Base-by-base conservation (phyloP, 2,329 filamentous ascomycete genomes). In the Leptodontidium sp. region DNA sequence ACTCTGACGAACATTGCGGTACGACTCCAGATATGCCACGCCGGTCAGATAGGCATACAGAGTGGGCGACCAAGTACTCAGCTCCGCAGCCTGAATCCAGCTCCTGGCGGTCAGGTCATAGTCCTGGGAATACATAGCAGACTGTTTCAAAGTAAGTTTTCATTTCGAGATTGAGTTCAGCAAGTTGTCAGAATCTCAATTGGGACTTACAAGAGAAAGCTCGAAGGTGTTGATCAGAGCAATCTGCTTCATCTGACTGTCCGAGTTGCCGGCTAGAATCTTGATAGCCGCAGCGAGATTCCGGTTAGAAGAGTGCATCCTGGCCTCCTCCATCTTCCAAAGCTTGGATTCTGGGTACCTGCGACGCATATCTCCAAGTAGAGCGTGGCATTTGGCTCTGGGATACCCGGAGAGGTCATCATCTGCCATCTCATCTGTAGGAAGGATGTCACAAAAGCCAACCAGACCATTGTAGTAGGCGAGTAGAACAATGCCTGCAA, bases 21-120 rank as follows among this genome's bases (percentile, higher is more conserved):
- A 98, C 5, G 93, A 84, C 75, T 96, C 93, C 0, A 98, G 81
- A 73, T 97, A 90, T 0, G 91, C 90, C 14, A 87, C 86, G 8
- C 90, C 96, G 1, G 92, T 91, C 72, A 97, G 91, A 81, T 94
- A 98, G 78, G 93, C 93, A 81, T 99, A 98, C 64, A 98, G 79
- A 0, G 91, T 89, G 64, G 94, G 93, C 66, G 91, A 94, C 96
- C 96, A 98, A 74, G 93, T 93, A 80, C 97, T 98, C 66, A 96
- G 85, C 65, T 92, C 90, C 12, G 93, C 83, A 72, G 92, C 94
- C 72, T 87, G 78, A 50, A 94, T 80, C 80, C 98, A 98, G 0
- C 88, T 86, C 67, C 91, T 85, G 2, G 92, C 88, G 80, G 92
- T 94, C 4, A 90, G 84, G 8, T 87, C 80, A 82, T 95, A 98